Evolutionary conservation across 257 asterid genomes (phyloP), one percentile per base, ranked within the genome.

Genomic region (Lycium ferocissimum): DNA sequence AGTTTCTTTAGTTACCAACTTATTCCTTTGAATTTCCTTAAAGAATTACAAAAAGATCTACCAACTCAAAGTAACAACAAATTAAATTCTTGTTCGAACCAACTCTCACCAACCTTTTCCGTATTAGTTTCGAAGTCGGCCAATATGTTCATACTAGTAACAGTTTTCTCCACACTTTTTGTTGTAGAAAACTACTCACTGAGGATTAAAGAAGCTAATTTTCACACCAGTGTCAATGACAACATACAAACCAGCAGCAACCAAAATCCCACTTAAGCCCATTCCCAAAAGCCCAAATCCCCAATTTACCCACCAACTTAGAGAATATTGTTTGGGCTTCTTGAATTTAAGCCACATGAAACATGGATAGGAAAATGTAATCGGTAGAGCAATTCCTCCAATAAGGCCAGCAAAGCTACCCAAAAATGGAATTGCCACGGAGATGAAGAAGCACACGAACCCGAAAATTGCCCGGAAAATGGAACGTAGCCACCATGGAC

Each of bases 261-360:
- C 71, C 26, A 94, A 79, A 49, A 93, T 6, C 2, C 45, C 90
- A 62, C 97, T 94, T 20, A 96, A 85, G 10, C 76, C 91, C 95
- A 91, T 88, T 14, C 99, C 98, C 0, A 90, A 47, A 3, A 93
- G 63, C 9, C 96, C 98, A 83, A 96, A 89, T 10, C 63, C 88
- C 99, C 98, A 94, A 62, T 93, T 93, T 0, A 92, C n/a, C 86
- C 95, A 92, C 99, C 98, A 94, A 1, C 51, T 85, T 10, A 85
- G 85, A 54, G 93, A 54, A 47, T 87, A 95, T 6, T 15, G 89
- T 38, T 89, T 85, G 10, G 99, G 98, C 85, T 93, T 96, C 89
- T 90, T 94, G 71, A 93, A 87, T 85, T 91, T 94, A 45, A 94
- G 90, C 99, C 99, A 93, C 98, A 96, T 94, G 87, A 94, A 94